Base-by-base conservation (phyloP, 495 filamentous ascomycete species). In the Saxophila tyrrhenica region DNA sequence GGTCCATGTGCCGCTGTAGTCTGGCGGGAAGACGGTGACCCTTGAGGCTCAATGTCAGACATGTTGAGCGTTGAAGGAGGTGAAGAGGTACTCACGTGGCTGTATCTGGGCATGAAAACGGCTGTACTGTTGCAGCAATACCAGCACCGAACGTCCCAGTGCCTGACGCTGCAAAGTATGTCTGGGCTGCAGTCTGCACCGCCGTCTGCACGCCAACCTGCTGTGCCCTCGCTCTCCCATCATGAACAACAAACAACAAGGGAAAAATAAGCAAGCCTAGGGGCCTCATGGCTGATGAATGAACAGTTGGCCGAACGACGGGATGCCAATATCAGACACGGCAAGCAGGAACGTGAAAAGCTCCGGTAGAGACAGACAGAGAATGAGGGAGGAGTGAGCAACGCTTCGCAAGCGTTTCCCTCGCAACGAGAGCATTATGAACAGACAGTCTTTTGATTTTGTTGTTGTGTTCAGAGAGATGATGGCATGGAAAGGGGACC, bases 1-100 rank as follows among this genome's bases (percentile, higher is more conserved):
- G 22, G 47, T 49, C 11, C 29, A 49, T 49, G 47, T 49, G 8
- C 47, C 23, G 7, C 22, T 49, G 29, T 49, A 49, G 25, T 49
- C 47, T 5, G 47, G 47, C 16, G 47, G 47, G 17, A 49, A 49
- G 23, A 49, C 47, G 10, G 47, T 49, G 17, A 49, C 25, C 13
- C 29, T 35, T 35, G 5, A 7, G 29, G 7, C 5, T 5, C 29
- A 35, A 35, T 35, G 29, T 35, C 29, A 35, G 29, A 35, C 13
- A 35, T 35, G 7, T n/a, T n/a, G n/a, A n/a, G 29, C 13, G 7
- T 35, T 13, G 29, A 35, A 13, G 29, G 7, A 7, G 29, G 7
- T 35, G 5, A 13, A 35, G 29, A 13, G 29, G 29, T 35, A 35
- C 29, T 35, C 13, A 35, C 29, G 29, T 35, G 29, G 13, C 29